These are phyloP conservation scores for Raffaelea arxii DNA, from an alignment of 2,329 filamentous ascomycete genomes.

Conservation along the genomic window DNA sequence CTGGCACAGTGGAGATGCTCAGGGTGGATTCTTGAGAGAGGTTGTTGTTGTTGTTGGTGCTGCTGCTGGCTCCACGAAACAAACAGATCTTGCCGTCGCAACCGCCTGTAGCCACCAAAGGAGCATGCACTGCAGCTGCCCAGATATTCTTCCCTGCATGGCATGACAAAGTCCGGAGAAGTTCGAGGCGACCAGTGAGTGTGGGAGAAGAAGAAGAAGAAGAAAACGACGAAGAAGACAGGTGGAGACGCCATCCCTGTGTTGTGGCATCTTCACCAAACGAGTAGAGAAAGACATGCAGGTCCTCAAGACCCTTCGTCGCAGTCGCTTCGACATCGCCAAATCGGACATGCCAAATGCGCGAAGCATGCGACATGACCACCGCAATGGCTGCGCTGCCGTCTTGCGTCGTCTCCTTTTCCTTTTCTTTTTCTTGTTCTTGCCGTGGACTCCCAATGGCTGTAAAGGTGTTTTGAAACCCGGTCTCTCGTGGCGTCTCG, in stretches of 20 bases:
- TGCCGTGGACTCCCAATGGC: neutral
- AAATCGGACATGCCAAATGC: constrained; percentile 83
- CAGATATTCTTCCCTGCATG: constrained; percentile 90
- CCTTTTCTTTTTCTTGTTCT: neutral
- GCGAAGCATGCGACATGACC: constrained; percentile 76
- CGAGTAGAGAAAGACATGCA: constrained; percentile 45
- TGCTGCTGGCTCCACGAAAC: constrained; percentile 18
- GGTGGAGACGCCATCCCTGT: constrained; percentile 56
- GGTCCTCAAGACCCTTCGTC: no score
- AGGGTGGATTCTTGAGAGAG: no score
- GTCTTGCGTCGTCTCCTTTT: constrained; percentile 13
- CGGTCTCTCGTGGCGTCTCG: constrained; percentile 47
- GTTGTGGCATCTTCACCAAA: constrained; percentile 78
- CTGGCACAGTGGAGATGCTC: no score
- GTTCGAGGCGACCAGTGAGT: constrained; percentile 26
- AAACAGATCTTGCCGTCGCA: constrained; percentile 63
- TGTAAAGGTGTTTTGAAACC: constrained; percentile 32
- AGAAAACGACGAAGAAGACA: no score
- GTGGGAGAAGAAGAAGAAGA: constrained; percentile 14
- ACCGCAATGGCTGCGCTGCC: constrained; percentile 49
- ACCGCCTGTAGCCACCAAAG: constrained; percentile 63
- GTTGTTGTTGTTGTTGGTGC: neutral
- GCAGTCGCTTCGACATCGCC: neutral
- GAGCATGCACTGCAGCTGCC: constrained; percentile 47
- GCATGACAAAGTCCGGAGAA: constrained; percentile 47